These are phyloP conservation scores for Salix koriyanagi DNA, from an alignment of 345 rosid genomes.

Conservation along the genomic window DNA sequence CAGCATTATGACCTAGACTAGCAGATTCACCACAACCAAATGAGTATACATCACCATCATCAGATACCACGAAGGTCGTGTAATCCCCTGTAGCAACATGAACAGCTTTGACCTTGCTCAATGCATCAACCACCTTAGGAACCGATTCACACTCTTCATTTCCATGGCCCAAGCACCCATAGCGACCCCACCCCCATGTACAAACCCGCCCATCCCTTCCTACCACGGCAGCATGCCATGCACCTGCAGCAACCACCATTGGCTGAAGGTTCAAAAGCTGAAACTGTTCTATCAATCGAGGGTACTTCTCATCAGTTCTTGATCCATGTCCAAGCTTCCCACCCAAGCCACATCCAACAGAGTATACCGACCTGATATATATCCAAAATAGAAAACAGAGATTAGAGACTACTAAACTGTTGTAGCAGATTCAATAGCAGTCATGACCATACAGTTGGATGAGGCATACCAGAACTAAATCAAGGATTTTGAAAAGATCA, in stretches of 20 bases:
- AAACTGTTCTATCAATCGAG: conserved; percentile 81
- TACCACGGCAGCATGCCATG: conserved; percentile 97
- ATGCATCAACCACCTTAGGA: conserved; percentile 79
- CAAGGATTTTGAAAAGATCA: neutral
- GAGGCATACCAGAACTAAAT: neutral
- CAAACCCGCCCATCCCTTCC: conserved; percentile 90
- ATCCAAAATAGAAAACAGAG: conserved; percentile 9
- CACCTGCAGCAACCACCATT: conserved; percentile 83
- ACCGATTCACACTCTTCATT: conserved; percentile 68
- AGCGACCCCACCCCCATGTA: conserved; percentile 99
- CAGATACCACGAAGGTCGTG: conserved; percentile 86
- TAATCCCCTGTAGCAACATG: conserved; percentile 89
- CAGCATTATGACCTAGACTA: conserved; percentile 74
- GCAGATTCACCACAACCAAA: conserved; percentile 93
- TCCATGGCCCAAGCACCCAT: conserved; percentile 95
- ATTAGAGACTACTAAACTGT: neutral
- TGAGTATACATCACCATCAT: conserved; percentile 86
- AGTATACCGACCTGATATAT: conserved; percentile 75
- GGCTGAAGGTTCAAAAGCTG: conserved; percentile 73
- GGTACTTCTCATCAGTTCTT: conserved; percentile 70
- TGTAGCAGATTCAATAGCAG: neutral
- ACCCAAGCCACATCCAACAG: conserved; percentile 96
- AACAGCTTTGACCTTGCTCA: conserved; percentile 67
- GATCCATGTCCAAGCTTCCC: conserved; percentile 96
- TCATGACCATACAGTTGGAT: neutral